Percentiles rank a stretch among this genome's conserved stretches.
phyloP scores from a whole-genome alignment of 2,329 filamentous ascomycete species.

The Hysterium pulicare region DNA sequence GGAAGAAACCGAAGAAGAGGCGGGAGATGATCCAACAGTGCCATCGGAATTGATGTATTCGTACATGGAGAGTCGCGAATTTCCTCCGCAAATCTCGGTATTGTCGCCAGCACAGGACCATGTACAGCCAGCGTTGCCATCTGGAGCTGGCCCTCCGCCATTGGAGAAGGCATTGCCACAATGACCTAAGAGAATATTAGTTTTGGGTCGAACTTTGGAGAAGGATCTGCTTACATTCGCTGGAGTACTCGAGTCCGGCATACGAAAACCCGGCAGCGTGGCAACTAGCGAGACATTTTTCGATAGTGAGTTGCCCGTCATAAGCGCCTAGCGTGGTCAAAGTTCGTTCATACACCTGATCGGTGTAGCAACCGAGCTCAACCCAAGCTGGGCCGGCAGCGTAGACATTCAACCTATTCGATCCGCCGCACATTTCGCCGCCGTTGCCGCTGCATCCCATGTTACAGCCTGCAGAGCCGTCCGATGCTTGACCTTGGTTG shows the following conservation, averaged over 20 bases:
- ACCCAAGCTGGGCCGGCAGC: conserved; percentile 4
- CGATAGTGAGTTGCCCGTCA: conserved; percentile 15
- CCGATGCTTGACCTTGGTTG: conserved; percentile 3
- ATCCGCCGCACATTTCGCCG: conserved; percentile 18
- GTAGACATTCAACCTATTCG: conserved; percentile 15
- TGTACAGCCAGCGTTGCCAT: conserved; percentile 41
- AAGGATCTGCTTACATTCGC: no score
- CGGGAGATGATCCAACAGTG: conserved; percentile 8
- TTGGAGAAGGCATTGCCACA: conserved; percentile 18
- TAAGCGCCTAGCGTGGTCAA: background rate
- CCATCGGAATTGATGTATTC: conserved; percentile 24
- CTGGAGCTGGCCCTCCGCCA: conserved; percentile 19
- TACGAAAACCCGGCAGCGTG: conserved; percentile 12
- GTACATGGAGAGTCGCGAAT: conserved; percentile 11
- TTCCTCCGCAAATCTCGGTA: conserved; percentile 19
- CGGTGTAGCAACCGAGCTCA: conserved; percentile 4
- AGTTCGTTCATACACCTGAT: conserved; percentile 10
- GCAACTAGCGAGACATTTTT: conserved; percentile 22
- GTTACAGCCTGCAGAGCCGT: conserved; percentile 34
- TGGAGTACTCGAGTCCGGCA: conserved; percentile 23
- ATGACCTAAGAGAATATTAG: no score
- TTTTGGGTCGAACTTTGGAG: no score
- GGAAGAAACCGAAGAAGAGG: conserved; percentile 12
- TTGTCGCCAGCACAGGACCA: conserved; percentile 23
- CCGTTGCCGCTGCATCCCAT: conserved; percentile 20